These are phyloP conservation scores for Candida sanyaensis DNA, from an alignment of 1,139 yeast genomes.

Conservation along the genomic window DNA sequence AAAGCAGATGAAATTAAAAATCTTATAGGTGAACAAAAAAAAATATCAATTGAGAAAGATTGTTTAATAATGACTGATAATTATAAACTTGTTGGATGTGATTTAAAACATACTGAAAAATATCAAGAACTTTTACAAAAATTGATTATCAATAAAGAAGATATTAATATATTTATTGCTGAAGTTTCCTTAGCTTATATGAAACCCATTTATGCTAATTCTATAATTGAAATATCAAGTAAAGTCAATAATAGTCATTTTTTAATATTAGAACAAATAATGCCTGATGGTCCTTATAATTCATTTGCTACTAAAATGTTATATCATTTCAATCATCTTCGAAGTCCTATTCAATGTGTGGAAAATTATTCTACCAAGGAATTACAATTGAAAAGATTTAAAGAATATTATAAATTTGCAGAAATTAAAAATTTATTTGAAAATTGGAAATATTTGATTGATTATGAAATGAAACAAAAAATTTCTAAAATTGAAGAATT, in stretches of 20 bases:
- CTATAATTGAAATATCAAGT: conserved; percentile 55
- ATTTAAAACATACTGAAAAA: conserved; percentile 51
- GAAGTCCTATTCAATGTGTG: conserved; percentile 74
- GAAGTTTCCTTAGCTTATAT: conserved; percentile 85
- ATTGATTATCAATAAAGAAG: conserved; percentile 21
- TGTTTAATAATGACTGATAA: conserved; percentile 42
- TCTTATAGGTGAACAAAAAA: conserved; percentile 42
- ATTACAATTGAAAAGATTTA: conserved; percentile 55
- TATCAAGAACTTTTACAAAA: conserved; percentile 40
- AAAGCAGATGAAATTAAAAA: conserved; percentile 46
- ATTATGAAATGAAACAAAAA: conserved; percentile 36
- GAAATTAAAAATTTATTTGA: conserved; percentile 58
- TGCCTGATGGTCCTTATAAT: conserved; percentile 63
- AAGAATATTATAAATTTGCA: conserved; percentile 41
- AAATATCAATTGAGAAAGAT: conserved; percentile 16
- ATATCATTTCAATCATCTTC: conserved; percentile 64
- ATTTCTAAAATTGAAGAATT: conserved; percentile 63
- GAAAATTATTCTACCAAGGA: conserved; percentile 53
- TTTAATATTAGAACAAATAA: conserved; percentile 67
- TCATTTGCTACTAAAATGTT: conserved; percentile 79
- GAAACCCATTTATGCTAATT: conserved; percentile 69
- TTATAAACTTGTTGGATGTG: conserved; percentile 72
- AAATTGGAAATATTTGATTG: conserved; percentile 55
- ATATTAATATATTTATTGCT: conserved; percentile 63
- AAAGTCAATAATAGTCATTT: conserved; percentile 57